These are phyloP conservation scores for Aspergillus sp. DNA, from an alignment of 2,329 filamentous ascomycete species.

Conservation along the genomic window DNA sequence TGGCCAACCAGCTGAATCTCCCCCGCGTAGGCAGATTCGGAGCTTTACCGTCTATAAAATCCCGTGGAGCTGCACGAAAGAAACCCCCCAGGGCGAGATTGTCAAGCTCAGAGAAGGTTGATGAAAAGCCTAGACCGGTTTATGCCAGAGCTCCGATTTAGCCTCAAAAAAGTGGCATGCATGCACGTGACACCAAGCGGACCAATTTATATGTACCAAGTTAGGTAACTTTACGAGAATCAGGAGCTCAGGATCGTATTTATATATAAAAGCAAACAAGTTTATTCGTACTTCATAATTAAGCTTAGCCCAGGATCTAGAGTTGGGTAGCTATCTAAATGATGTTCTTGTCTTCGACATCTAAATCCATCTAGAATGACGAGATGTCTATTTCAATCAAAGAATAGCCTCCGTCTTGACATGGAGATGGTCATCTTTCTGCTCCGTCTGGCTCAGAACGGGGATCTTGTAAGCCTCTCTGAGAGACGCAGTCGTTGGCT, in stretches of 20 bases:
- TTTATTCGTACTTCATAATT: neutral
- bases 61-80: neutral
- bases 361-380: neutral
- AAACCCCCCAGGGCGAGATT: neutral
- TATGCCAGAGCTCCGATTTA: neutral
- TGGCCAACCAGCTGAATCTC: neutral
- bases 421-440: slow-evolving; percentile 20
- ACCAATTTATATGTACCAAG: neutral
- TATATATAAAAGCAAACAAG: neutral
- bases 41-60: neutral
- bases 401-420: slow-evolving; percentile 15
- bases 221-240: neutral
- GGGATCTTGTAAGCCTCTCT: slow-evolving; percentile 26
- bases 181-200: neutral
- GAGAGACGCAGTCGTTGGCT: slow-evolving; percentile 20
- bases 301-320: neutral
- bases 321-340: neutral
- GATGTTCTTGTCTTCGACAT: no score
- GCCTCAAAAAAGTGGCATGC: neutral
- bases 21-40: slow-evolving; percentile 1
- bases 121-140: neutral
- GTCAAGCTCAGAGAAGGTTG: neutral
- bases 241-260: neutral
- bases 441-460: slow-evolving; percentile 25
- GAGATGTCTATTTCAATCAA: neutral